phyloP scores from a whole-genome alignment of 192 early-diverging fungal genomes.

The Coemansia asiatica region DNA sequence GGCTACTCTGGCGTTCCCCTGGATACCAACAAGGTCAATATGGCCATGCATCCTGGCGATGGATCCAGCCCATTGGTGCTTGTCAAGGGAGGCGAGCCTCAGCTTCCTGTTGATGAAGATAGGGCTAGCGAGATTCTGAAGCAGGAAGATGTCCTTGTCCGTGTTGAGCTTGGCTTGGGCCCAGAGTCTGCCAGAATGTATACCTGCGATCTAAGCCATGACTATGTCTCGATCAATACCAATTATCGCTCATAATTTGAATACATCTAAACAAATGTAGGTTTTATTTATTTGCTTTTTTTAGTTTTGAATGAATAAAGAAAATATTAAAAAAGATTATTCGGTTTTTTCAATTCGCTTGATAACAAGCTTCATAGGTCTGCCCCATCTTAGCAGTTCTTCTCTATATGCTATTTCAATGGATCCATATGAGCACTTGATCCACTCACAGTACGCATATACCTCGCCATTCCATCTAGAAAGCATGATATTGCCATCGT shows the following conservation, averaged over 20 bases:
- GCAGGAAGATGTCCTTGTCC: constrained; percentile 80
- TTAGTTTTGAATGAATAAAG: no score
- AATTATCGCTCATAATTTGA: constrained; percentile 69
- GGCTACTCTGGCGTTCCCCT: constrained; percentile 78
- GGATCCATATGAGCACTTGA: no score
- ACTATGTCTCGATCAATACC: constrained; percentile 92
- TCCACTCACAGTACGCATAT: no score
- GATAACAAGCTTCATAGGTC: no score
- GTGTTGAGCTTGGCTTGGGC: constrained; percentile 78
- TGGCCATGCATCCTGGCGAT: constrained; percentile 71
- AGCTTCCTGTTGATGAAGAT: constrained; percentile 73
- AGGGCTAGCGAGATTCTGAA: constrained; percentile 80
- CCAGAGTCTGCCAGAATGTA: constrained; percentile 78
- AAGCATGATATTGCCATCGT: no score
- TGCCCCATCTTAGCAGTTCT: no score
- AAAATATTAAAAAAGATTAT: no score
- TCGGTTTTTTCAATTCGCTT: background rate
- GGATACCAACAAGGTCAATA: constrained; percentile 70
- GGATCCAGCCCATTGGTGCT: constrained; percentile 64
- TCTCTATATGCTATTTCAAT: no score
- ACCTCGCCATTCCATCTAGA: no score
- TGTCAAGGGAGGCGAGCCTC: constrained; percentile 79
- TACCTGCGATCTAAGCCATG: constrained; percentile 93
- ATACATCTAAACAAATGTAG: background rate
- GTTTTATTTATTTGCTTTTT: no score